Evolutionary conservation across 2,329 filamentous ascomycete species (phyloP).

Genomic region (Chaetomium strumarium): DNA sequence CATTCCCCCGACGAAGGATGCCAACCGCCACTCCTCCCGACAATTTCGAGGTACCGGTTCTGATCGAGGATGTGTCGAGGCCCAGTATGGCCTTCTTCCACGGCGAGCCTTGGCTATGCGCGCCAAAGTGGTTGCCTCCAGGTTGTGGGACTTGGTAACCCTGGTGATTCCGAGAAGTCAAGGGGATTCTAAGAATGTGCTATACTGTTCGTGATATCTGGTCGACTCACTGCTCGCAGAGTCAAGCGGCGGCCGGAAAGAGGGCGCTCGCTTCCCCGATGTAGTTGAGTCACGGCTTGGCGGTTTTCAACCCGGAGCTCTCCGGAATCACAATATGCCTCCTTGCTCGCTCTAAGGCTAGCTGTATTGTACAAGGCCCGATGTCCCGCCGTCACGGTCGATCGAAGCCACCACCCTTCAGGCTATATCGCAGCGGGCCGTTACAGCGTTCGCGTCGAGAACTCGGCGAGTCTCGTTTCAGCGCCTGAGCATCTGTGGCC

Average conservation of each 20-base stretch:
- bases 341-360: neutral
- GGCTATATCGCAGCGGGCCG: conserved; percentile 4
- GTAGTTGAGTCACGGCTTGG: neutral
- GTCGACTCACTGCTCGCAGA: too few species aligned
- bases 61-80: neutral
- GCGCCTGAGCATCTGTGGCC: too few species aligned
- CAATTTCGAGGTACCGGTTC: neutral
- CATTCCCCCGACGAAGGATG: too few species aligned
- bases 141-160: too few species aligned
- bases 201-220: too few species aligned
- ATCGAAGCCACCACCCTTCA: neutral
- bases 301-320: neutral
- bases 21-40: neutral
- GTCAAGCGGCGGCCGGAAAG: neutral
- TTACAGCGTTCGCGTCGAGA: neutral
- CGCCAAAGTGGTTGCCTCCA: too few species aligned
- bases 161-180: too few species aligned
- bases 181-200: too few species aligned
- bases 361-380: neutral
- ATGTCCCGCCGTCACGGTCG: neutral
- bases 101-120: too few species aligned
- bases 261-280: neutral
- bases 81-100: neutral
- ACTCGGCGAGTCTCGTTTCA: neutral
- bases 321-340: too few species aligned